Base-by-base conservation (phyloP, 1,284 basidiomycete species). In the Ustilago vetiveriae region DNA sequence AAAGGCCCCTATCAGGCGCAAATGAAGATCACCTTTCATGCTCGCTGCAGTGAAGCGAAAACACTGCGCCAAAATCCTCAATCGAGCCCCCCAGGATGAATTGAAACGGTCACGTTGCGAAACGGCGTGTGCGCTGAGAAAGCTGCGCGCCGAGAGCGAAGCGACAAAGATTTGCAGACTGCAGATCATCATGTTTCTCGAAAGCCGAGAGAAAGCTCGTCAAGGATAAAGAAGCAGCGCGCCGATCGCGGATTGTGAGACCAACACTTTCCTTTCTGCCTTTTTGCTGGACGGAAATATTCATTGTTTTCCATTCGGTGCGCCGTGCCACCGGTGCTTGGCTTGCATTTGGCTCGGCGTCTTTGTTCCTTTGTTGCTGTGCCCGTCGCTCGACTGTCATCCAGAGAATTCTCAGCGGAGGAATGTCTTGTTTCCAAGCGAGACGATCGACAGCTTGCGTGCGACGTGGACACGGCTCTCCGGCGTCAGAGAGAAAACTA, bases 181-280 rank as follows among this genome's bases (percentile, higher is more conserved):
- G 58, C 58, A 50, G 51, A 47, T 52, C 41, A 23, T 24, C 13
- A n/a, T n/a, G n/a, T 32, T 39, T 24, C 16, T 24, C 26, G 32
- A 23, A 44, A 43, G 41, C 41, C 41, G 41, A 43, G 40, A 21
- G 19, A 22, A 35, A 35, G 16, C 10, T 35, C 2, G 16, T n/a
- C 14, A 35, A 35, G n/a, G n/a, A n/a, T n/a, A n/a, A n/a, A n/a
- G n/a, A n/a, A n/a, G n/a, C n/a, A n/a, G n/a, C n/a, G n/a, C n/a
- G n/a, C n/a, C n/a, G n/a, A n/a, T n/a, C n/a, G n/a, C n/a, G n/a
- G n/a, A n/a, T n/a, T n/a, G n/a, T 53, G 54, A 65, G 47, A 65
- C 54, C 62, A 65, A 58, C 62, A 58, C 55, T 39, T 38, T 56
- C 42, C 8, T 23, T 21, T 23, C 5, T 24, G 5, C n/a, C 17